Conservation (phyloP, 176 grass and related monocot genomes). For the Bromus sterilis region DNA sequence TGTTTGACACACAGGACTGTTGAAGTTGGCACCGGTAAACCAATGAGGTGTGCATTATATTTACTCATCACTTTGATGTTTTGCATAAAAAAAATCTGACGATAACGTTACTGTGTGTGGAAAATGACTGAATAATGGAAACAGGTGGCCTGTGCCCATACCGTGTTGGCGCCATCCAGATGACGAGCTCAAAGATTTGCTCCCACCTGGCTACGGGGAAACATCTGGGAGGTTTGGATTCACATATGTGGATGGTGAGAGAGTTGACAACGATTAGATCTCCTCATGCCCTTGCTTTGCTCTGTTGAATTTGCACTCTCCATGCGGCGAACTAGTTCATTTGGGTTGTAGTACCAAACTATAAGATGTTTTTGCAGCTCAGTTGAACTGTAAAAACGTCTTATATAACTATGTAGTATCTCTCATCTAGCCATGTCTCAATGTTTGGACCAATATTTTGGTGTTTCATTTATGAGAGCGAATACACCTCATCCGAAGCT, state of each 20-base stretch:
- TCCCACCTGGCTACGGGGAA: neutral
- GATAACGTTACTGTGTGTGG: neutral
- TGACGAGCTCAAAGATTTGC: neutral
- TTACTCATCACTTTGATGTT: neutral
- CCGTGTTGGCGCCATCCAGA: neutral
- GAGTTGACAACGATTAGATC: neutral
- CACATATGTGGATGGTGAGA: neutral
- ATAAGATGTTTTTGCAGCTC: too few relatives aligned
- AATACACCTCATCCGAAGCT: neutral
- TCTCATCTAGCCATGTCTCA: neutral
- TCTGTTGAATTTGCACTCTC: neutral
- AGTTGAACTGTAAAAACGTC: too few relatives aligned
- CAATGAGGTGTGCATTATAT: neutral
- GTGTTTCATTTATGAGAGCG: neutral
- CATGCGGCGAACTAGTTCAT: neutral
- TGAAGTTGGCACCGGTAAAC: neutral
- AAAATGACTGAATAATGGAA: neutral
- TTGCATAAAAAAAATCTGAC: neutral
- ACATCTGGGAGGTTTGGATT: neutral
- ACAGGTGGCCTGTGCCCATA: neutral
- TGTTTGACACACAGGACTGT: neutral
- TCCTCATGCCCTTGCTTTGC: neutral
- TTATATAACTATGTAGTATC: too few relatives aligned
- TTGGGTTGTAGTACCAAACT: too few relatives aligned
- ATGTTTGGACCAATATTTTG: neutral